Evolutionary conservation across 2,329 filamentous ascomycete species (phyloP), one percentile per base, ranked within the genome.

Genomic region (Xylariaceae sp.): DNA sequence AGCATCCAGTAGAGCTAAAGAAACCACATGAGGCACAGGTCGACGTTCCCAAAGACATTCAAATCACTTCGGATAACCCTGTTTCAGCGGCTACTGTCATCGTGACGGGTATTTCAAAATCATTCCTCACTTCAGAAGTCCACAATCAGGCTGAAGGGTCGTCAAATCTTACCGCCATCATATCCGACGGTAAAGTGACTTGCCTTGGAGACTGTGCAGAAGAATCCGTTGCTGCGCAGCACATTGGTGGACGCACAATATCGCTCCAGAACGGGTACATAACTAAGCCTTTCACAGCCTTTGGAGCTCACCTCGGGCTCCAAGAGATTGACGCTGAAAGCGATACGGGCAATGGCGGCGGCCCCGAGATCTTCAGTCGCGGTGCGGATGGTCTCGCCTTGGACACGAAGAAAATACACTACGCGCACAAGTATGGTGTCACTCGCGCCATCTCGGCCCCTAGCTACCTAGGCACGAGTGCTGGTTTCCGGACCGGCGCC

Each of bases 261-360:
- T 47, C 68, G 6, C 71, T 87, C 6, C 59, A 71, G 17, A 75
- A 87, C 55, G 85, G 84, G 1, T 74, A 86, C 58, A 59, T 87
- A n/a, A 77, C 78, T 6, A 71, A 76, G 6, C 72, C 81, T 0
- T 76, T 86, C 53, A 83, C 80, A 3, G 80, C 78, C 1, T 80
- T 86, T 30, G 82, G 78, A 1, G 78, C 81, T 4, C 70, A 70
- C 1, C 67, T 88, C 0, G 85, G 85, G 1, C 73, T 88, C 6
- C 78, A 78, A 53, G 83, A 81, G 46, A 86, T 88, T 46, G 76
- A 80, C 49, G 73, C 73, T 5, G 85, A 87, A 54, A 61, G 68
- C 7, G 68, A 69, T 41, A 79, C 75, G 0, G 77, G 80, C 54
- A 80, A 81, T 51, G 79, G 79, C 2, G 61, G 63, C 2, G 72